phyloP scores from a whole-genome alignment of 2,329 filamentous ascomycete genomes.

The Elsinoe australis region DNA sequence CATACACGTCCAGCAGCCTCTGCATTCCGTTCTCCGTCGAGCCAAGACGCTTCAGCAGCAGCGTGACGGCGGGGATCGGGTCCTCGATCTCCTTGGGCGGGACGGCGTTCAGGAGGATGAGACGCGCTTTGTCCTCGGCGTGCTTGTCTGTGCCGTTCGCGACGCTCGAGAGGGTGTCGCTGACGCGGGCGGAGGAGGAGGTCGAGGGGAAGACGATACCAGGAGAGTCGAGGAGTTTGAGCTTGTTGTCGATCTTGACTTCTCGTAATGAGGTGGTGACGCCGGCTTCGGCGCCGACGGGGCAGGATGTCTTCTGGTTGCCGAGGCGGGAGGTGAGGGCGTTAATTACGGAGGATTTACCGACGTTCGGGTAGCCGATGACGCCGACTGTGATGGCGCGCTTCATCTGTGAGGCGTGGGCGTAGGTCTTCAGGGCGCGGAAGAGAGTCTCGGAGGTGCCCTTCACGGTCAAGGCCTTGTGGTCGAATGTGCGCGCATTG shows the following conservation, averaged over 20 bases:
- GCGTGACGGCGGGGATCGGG: slow-evolving; percentile 74
- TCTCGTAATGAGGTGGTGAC: slow-evolving; percentile 82
- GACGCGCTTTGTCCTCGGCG: slow-evolving; percentile 64
- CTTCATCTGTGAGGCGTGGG: slow-evolving; percentile 75
- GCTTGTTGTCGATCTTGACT: slow-evolving; percentile 90
- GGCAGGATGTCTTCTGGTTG: slow-evolving; percentile 64
- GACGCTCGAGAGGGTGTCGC: slow-evolving; percentile 32
- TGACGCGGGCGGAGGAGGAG: slow-evolving; percentile 2
- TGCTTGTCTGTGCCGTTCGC: slow-evolving; percentile 28
- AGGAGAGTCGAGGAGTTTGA: slow-evolving; percentile 87
- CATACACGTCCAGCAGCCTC: slow-evolving; percentile 76
- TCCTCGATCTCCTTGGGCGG: slow-evolving; percentile 93
- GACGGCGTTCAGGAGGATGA: slow-evolving; percentile 82
- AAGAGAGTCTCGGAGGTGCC: slow-evolving; percentile 79
- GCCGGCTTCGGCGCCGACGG: slow-evolving; percentile 82
- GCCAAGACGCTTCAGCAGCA: slow-evolving; percentile 76
- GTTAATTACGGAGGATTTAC: slow-evolving; percentile 95
- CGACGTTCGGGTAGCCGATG: slow-evolving; percentile 92
- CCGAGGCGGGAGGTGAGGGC: slow-evolving; percentile 72
- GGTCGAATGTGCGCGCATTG: slow-evolving; percentile 86
- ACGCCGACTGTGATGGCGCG: slow-evolving; percentile 85
- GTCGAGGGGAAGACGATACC: slow-evolving; percentile 83
- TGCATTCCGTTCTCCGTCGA: slow-evolving; percentile 63
- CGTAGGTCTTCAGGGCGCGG: slow-evolving; percentile 82
- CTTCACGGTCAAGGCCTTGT: slow-evolving; percentile 79